A percentile compares a stretch with the other conserved stretches of the same genome.
Evolutionary conservation across 2,329 filamentous ascomycete genomes (phyloP).

Genomic region (Didymella pinodella): DNA sequence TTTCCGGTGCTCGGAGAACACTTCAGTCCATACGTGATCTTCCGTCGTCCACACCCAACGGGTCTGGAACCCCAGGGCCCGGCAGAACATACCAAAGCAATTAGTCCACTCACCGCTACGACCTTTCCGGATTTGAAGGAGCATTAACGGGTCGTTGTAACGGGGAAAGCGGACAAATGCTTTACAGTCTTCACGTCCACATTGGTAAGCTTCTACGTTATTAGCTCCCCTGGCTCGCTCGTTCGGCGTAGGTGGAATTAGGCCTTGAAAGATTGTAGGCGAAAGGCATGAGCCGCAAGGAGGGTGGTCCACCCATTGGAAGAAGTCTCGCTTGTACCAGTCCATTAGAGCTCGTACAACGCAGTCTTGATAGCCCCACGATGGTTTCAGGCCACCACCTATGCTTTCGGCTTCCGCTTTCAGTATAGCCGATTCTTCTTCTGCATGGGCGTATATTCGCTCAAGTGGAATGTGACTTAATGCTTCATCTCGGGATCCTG

Average conservation of each 20-base stretch:
- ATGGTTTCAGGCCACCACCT: neutral
- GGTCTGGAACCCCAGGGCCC: conserved; percentile 87
- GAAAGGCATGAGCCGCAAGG: neutral
- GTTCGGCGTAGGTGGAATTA: neutral
- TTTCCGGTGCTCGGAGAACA: conserved; percentile 92
- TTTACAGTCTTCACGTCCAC: too few relatives aligned
- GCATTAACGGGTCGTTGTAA: conserved; percentile 92
- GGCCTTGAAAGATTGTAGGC: neutral
- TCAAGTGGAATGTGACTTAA: neutral
- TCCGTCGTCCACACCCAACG: conserved; percentile 99
- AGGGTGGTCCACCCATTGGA: neutral
- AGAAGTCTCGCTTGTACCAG: neutral
- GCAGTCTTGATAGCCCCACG: neutral
- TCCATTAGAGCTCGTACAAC: neutral
- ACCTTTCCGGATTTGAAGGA: conserved; percentile 85
- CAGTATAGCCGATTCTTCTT: neutral
- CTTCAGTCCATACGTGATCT: conserved; percentile 97
- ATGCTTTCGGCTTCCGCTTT: neutral
- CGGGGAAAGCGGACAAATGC: conserved; percentile 74
- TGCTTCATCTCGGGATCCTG: neutral
- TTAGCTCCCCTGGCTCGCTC: neutral
- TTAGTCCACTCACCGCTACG: conserved; percentile 97
- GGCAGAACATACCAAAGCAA: conserved; percentile 98
- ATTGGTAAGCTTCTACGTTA: neutral
- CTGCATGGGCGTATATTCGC: neutral